Percentiles rank a stretch among this genome's conserved stretches.
Conservation (phyloP, 768 basidiomycete genomes). For the Auricularia cornea region DNA sequence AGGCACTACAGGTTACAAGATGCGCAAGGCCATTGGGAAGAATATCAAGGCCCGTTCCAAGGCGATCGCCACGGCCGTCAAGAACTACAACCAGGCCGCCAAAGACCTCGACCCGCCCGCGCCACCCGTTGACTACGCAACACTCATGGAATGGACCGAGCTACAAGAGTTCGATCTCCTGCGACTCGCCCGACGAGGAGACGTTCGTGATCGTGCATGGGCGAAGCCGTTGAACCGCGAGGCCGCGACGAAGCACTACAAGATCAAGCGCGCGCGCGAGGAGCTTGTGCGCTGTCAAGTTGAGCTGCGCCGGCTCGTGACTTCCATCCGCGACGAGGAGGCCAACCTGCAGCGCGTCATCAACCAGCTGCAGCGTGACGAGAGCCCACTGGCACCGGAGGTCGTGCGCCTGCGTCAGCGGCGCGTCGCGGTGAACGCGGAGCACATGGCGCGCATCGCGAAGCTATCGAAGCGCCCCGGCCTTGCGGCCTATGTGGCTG, state of each 20-base stretch:
- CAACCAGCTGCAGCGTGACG: too few species aligned
- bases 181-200: constrained; percentile 13
- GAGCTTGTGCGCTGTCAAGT: constrained; percentile 25
- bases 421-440: too few species aligned
- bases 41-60: constrained; percentile 18
- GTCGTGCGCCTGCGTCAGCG: too few species aligned
- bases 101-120: constrained; percentile 15
- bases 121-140: constrained; percentile 17
- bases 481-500: too few species aligned
- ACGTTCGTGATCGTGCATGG: constrained; percentile 21
- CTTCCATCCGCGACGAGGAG: constrained; percentile 20
- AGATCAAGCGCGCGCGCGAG: constrained; percentile 23
- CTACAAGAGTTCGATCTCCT: constrained; percentile 25
- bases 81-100: constrained; percentile 24
- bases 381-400: too few species aligned
- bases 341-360: too few species aligned
- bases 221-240: constrained; percentile 28
- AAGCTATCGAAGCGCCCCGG: too few species aligned
- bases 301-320: constrained; percentile 23
- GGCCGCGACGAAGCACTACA: constrained; percentile 19
- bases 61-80: constrained; percentile 21
- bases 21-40: constrained; percentile 24
- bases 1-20: constrained; percentile 18
- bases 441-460: too few species aligned
- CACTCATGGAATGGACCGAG: constrained; percentile 20